A percentile compares a stretch with the other conserved stretches of the same genome.
These are phyloP conservation scores for Miscanthus lutarioriparius DNA, from an alignment of 176 grass and related monocot genomes.

Conservation along the genomic window DNA sequence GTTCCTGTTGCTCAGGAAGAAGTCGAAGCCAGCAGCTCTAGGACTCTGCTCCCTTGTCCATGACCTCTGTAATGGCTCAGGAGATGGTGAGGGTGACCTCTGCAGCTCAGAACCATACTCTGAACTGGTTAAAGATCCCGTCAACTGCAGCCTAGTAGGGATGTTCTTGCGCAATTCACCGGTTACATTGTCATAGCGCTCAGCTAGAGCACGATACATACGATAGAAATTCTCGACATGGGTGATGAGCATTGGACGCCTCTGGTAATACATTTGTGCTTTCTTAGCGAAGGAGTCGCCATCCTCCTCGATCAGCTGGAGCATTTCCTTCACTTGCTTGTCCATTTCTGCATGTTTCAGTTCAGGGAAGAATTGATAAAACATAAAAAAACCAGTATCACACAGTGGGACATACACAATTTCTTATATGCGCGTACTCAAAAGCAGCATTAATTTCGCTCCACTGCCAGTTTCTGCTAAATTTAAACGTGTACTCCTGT, in stretches of 20 bases:
- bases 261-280: conserved; percentile 82
- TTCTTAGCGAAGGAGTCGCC: conserved; percentile 71
- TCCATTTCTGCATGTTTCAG: conserved; percentile 67
- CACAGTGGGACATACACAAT: not conserved
- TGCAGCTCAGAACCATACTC: conserved; percentile 58
- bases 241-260: conserved; percentile 57
- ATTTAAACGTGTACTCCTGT: not conserved
- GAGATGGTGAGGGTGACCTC: conserved; percentile 50
- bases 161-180: conserved; percentile 77
- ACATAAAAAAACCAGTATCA: not conserved
- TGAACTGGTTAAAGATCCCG: conserved; percentile 44
- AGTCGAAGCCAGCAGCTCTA: conserved; percentile 51
- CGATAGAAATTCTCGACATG: conserved; percentile 69
- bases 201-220: conserved; percentile 72
- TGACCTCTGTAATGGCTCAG: conserved; percentile 48
- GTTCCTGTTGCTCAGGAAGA: conserved; percentile 54
- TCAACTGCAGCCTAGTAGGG: conserved; percentile 48
- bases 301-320: conserved; percentile 69
- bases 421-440: not conserved
- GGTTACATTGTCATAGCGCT: conserved; percentile 71
- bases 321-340: conserved; percentile 70
- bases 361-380: conserved; percentile 29
- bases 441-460: not conserved
- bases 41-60: conserved; percentile 63
- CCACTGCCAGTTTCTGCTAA: not conserved